Percentiles rank a stretch among this genome's conserved stretches.
phyloP scores from a whole-genome alignment of 129 eudicot species.

The Chrysanthemum makinoi region DNA sequence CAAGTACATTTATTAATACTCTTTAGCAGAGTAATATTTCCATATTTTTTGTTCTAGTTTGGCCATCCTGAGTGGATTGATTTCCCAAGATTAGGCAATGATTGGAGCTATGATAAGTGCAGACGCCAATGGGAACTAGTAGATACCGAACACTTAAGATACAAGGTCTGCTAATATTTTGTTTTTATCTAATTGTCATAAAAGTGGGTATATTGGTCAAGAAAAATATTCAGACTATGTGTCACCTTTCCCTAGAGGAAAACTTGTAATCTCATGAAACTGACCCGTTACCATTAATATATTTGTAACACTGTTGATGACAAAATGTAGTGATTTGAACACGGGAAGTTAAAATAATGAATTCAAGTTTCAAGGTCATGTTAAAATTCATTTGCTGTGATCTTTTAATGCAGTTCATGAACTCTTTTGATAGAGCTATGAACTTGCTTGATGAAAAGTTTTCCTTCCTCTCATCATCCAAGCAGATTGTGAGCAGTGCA shows the following conservation, averaged over 20 bases:
- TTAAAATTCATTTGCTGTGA: neutral
- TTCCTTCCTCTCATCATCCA: slow-evolving; percentile 74
- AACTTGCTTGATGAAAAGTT: slow-evolving; percentile 76
- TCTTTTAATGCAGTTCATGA: slow-evolving; percentile 73
- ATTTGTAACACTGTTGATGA: neutral
- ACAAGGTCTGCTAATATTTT: slow-evolving; percentile 52
- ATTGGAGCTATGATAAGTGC: slow-evolving; percentile 84
- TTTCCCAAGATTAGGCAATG: slow-evolving; percentile 94
- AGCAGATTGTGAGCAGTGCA: slow-evolving; percentile 82
- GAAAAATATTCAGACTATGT: neutral
- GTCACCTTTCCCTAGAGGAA: neutral
- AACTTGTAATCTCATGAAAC: neutral
- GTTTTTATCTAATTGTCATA: slow-evolving; percentile 3
- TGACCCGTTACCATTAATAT: neutral
- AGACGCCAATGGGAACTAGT: slow-evolving; percentile 97
- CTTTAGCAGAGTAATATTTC: neutral
- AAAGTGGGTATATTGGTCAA: neutral
- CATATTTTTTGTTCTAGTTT: slow-evolving; percentile 47
- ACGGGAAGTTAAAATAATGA: neutral
- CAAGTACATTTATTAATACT: too few relatives aligned
- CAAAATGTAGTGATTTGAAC: neutral
- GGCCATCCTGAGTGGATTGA: slow-evolving; percentile 99
- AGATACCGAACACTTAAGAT: slow-evolving; percentile 86
- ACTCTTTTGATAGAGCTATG: slow-evolving; percentile 87
- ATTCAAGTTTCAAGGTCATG: neutral